Evolutionary conservation across 257 asterid genomes (phyloP).

Genomic region (Solanum etuberosum): DNA sequence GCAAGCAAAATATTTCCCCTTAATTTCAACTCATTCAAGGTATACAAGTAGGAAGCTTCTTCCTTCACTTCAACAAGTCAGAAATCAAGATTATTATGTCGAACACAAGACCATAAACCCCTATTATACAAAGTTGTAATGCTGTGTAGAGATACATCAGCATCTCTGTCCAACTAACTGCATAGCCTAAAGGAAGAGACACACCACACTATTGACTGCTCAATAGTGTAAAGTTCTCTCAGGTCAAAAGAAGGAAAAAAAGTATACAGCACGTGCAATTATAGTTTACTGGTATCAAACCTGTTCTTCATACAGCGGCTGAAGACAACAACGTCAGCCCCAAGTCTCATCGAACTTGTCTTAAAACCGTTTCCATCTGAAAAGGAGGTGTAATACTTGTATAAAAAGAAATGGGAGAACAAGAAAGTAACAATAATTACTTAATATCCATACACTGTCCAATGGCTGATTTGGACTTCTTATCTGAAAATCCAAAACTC

Average conservation of each 20-base stretch:
- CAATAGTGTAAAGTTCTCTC: neutral
- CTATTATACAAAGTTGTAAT: neutral
- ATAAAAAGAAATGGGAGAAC: neutral
- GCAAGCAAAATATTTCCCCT: neutral
- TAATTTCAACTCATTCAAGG: neutral
- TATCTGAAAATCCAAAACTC: slow-evolving; percentile 91
- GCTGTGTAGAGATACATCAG: neutral
- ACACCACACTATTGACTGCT: neutral
- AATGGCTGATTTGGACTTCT: slow-evolving; percentile 56
- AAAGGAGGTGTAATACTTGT: slow-evolving; percentile 16
- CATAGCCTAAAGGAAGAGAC: neutral
- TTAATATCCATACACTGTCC: slow-evolving; percentile 59
- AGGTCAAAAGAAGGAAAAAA: neutral
- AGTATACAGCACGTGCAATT: neutral
- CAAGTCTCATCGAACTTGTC: slow-evolving; percentile 97
- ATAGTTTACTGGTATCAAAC: slow-evolving; percentile 13
- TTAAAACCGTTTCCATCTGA: slow-evolving; percentile 97
- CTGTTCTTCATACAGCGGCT: slow-evolving; percentile 52
- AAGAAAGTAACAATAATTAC: neutral
- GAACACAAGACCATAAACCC: neutral
- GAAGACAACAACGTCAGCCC: slow-evolving; percentile 83
- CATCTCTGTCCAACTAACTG: neutral
- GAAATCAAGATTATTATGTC: neutral
- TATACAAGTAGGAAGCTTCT: neutral
- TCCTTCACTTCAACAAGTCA: neutral